Evolutionary conservation across 2,329 filamentous ascomycete genomes (phyloP).

Genomic region (Albifimbria verrucaria): DNA sequence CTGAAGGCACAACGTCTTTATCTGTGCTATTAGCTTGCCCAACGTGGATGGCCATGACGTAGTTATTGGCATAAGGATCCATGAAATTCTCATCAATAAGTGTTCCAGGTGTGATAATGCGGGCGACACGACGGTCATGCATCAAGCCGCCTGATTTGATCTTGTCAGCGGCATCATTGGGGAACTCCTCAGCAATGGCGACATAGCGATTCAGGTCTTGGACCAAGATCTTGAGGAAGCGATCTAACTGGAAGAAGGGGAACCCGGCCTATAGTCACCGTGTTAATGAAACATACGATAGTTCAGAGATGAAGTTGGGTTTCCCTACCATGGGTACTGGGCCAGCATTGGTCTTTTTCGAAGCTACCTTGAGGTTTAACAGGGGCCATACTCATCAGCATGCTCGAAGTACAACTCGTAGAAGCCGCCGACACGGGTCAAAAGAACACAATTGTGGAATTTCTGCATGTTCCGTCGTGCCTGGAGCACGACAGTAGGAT

Average conservation of each 20-base stretch:
- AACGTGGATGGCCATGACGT: slow-evolving; percentile 76
- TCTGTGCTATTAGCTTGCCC: slow-evolving; percentile 3
- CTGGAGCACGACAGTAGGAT: slow-evolving; percentile 87
- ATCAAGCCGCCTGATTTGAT: slow-evolving; percentile 73
- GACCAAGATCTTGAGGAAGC: slow-evolving; percentile 88
- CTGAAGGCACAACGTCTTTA: slow-evolving; percentile 4
- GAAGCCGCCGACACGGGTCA: slow-evolving; percentile 92
- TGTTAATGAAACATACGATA: slow-evolving; percentile 7
- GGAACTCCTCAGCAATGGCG: slow-evolving; percentile 90
- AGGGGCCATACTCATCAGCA: slow-evolving; percentile 85
- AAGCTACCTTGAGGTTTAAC: slow-evolving; percentile 81
- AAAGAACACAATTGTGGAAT: slow-evolving; percentile 83
- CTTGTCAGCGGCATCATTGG: slow-evolving; percentile 66
- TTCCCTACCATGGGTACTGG: slow-evolving; percentile 75
- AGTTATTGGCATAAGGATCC: slow-evolving; percentile 91
- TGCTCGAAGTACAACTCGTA: slow-evolving; percentile 98
- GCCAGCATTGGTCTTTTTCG: slow-evolving; percentile 74
- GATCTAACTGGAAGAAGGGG: slow-evolving; percentile 86
- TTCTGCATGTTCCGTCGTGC: slow-evolving; percentile 85
- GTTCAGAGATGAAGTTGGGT: slow-evolving; percentile 10
- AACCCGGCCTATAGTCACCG: slow-evolving; percentile 82
- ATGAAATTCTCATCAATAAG: slow-evolving; percentile 98
- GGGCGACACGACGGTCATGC: slow-evolving; percentile 80
- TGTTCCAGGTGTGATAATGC: slow-evolving; percentile 91
- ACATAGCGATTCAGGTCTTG: slow-evolving; percentile 89